Conservation (phyloP, 345 rosid genomes). For the Eucalyptus tenuipes region DNA sequence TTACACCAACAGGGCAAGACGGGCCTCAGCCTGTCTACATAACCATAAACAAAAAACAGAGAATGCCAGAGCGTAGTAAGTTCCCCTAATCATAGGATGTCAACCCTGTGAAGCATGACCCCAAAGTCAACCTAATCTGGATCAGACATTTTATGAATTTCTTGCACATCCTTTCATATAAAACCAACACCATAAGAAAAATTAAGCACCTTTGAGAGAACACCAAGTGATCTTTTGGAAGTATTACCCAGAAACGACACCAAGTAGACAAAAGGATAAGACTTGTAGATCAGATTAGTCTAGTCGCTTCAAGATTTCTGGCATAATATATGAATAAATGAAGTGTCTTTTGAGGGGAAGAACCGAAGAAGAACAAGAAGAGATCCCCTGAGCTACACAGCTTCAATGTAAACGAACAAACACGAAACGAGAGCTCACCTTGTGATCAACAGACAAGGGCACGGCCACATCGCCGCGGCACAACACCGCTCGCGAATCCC, state of each 20-base stretch:
- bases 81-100: not conserved
- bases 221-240: not conserved
- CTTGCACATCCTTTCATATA: not conserved
- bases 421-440: constrained; percentile 1
- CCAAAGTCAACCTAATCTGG: not conserved
- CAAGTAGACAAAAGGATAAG: not conserved
- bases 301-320: not conserved
- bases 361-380: not conserved
- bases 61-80: not conserved
- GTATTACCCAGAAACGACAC: not conserved
- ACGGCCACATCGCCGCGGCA: constrained; percentile 8
- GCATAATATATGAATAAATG: not conserved
- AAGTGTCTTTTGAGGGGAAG: not conserved
- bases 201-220: not conserved
- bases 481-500: constrained; percentile 25
- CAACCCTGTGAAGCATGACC: not conserved
- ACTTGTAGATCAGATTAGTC: not conserved
- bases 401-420: not conserved
- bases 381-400: not conserved
- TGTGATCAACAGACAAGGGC: constrained; percentile 17
- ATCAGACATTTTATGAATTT: not conserved
- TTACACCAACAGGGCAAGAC: not conserved
- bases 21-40: not conserved
- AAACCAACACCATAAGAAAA: not conserved
- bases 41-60: not conserved